Percentiles rank a stretch among this genome's conserved stretches.
Evolutionary conservation across 2,329 filamentous ascomycete species (phyloP).

Genomic region (Apiospora rasikravindrae): DNA sequence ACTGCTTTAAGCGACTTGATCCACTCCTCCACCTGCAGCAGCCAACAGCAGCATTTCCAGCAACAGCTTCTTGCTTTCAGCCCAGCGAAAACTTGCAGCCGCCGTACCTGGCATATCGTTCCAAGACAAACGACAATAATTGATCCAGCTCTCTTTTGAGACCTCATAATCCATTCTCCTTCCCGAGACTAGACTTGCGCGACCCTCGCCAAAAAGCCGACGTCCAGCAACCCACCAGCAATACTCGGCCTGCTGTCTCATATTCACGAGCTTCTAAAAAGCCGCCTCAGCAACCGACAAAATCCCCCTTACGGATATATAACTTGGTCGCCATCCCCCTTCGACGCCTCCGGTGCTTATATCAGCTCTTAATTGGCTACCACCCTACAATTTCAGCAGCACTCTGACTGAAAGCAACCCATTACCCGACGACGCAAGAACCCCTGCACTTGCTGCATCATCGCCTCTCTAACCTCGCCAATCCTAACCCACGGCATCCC

Average conservation of each 20-base stretch:
- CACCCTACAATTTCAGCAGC: conserved; percentile 23
- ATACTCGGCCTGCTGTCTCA: conserved; percentile 23
- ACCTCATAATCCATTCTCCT: conserved; percentile 22
- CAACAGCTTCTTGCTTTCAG: conserved; percentile 17
- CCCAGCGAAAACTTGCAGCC: conserved; percentile 22
- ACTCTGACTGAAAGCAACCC: conserved; percentile 28
- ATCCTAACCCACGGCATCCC: conserved; percentile 31
- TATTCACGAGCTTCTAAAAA: conserved; percentile 17
- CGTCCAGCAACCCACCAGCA: conserved; percentile 9
- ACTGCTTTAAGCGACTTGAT: conserved; percentile 23
- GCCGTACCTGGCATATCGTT: conserved; percentile 22
- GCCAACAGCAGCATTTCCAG: conserved; percentile 8
- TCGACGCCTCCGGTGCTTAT: conserved; percentile 39
- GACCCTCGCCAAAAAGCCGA: conserved; percentile 23
- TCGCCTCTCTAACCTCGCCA: conserved; percentile 35
- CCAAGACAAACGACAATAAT: conserved; percentile 25
- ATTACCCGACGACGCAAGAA: conserved; percentile 34
- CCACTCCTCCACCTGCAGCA: conserved; percentile 21
- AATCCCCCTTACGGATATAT: conserved; percentile 33
- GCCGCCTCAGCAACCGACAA: conserved; percentile 19
- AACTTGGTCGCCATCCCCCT: conserved; percentile 35
- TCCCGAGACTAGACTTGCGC: conserved; percentile 23
- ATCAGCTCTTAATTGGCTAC: conserved; percentile 37
- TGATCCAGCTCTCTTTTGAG: conserved; percentile 20
- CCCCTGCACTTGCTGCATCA: conserved; percentile 35